Evolutionary conservation across 73 alveolate genomes (phyloP), one percentile per base, ranked within the genome.

Genomic region (Paramecium sonneborni): DNA sequence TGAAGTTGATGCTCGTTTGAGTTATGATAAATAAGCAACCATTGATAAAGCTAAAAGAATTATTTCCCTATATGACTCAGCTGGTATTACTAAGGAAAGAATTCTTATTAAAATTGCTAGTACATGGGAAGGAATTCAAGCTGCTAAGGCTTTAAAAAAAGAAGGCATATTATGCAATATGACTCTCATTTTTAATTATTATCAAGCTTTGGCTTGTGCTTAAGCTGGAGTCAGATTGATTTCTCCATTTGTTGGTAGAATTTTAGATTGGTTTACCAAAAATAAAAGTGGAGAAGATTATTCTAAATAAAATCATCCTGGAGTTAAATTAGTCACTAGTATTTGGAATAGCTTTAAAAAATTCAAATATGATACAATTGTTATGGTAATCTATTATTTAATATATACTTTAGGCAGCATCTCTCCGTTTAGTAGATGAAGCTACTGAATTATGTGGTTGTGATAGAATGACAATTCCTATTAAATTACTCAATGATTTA

Each of bases 61-160:
- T 46, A 84, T 92, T 23, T 43, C 37, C 52, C 52, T 94, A 68
- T 95, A 94, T 92, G 93, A 92, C 39, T 85, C 86, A 3, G 88
- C 68, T 15, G 98, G 97, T 15, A 85, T 92, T 55, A 79, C 70
- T 58, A 94, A 94, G 57, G 93, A 92, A 3, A 88, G 98, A 86
- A 94, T 95, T 72, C 76, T 94, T 44, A 89, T 95, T 52, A 95
- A 95, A 89, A 94, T 95, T 26, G 98, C 98, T 18, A 62, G 95
- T 43, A 94, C 98, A 20, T 95, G 98, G 98, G 98, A 95, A 85
- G 98, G 98, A 21, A 94, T 94, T 72, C 34, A 95, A 76, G 98
- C 98, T 44, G 96, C 96, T 10, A 86, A 85, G 85, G 92, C 85
- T 11, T 85, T 95, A 14, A 92, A 95, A 62, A 93, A 85, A 62